Base-by-base conservation (phyloP, 2,329 filamentous ascomycete species). In the Ceratocystis huliohia region DNA sequence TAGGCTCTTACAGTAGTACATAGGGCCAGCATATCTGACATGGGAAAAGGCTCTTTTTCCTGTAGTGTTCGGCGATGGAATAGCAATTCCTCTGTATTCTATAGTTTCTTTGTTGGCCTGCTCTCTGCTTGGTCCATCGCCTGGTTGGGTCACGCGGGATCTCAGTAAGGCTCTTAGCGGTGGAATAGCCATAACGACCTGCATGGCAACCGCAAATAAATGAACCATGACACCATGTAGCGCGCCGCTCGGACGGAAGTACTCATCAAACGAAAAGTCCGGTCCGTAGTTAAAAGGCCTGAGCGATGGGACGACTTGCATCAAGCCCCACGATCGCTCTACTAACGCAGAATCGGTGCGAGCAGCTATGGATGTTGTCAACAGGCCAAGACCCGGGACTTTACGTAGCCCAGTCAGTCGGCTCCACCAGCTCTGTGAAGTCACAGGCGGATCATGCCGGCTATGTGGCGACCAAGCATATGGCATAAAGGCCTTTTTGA, bases 311-410 rank as follows among this genome's bases (percentile, higher is more conserved):
- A 77, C 75, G 65, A 76, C 73, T n/a, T 77, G 74, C 8, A 83
- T 73, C 1, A 88, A 74, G 17, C 85, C 85, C 85, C 85, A 88
- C 7, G 81, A 81, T 56, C 85, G 79, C 69, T 86, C 80, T 5
- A 88, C 80, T 20, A 83, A 76, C 15, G 82, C 76, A 3, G 76
- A 73, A 70, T 88, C 83, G 1, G 81, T 80, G 8, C 73, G 72
- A 5, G 73, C 78, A 25, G 80, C 77, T 0, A 83, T 50, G 10
- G 80, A 84, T 0, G 81, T 81, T 0, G 84, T 82, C 59, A 84
- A 74, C 20, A 80, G 75, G 15, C 85, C 85, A 17, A 87, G 76
- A 61, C 79, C 75, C 1, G 80, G 79, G 30, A 84, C 73, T 1
- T 72, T 73, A 61, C 77, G 74, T 17, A 82, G 73, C 4, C 84